These are phyloP conservation scores for Plasmodium coatneyi DNA, from an alignment of 169 alveolate species.

Conservation along the genomic window DNA sequence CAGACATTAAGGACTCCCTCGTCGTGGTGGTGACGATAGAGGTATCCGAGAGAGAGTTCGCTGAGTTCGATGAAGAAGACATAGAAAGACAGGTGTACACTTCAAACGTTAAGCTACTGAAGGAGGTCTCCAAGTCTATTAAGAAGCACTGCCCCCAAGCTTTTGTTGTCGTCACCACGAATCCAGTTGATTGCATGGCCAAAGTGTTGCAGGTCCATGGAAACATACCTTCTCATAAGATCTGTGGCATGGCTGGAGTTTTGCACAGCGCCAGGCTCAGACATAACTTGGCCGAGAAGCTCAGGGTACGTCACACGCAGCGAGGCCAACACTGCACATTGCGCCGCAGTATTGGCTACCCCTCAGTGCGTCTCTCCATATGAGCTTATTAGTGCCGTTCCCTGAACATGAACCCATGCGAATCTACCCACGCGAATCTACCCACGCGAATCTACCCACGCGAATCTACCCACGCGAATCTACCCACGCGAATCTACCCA, in stretches of 20 bases:
- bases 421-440: no score
- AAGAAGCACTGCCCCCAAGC: constrained; percentile 85
- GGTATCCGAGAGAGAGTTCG: constrained; percentile 78
- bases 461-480: neutral
- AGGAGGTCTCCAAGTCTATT: constrained; percentile 80
- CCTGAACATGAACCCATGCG: neutral
- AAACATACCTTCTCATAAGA: constrained; percentile 82
- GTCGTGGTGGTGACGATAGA: constrained; percentile 84
- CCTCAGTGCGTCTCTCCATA: neutral
- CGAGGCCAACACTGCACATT: neutral
- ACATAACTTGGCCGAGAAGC: constrained; percentile 80
- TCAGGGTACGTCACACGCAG: constrained; percentile 20
- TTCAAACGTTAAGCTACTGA: constrained; percentile 79
- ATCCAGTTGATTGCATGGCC: constrained; percentile 85
- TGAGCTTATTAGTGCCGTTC: neutral
- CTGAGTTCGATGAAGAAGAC: constrained; percentile 78
- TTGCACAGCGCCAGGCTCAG: constrained; percentile 83
- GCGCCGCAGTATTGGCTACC: neutral
- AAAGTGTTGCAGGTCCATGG: constrained; percentile 77
- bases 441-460: neutral
- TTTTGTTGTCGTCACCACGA: constrained; percentile 84
- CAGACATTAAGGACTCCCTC: constrained; percentile 80
- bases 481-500: no score
- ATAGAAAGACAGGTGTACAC: constrained; percentile 80
- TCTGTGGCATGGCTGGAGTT: constrained; percentile 85